These are phyloP conservation scores for Pseudocercospora eumusae DNA, from an alignment of 2,329 filamentous ascomycete species.

Conservation along the genomic window DNA sequence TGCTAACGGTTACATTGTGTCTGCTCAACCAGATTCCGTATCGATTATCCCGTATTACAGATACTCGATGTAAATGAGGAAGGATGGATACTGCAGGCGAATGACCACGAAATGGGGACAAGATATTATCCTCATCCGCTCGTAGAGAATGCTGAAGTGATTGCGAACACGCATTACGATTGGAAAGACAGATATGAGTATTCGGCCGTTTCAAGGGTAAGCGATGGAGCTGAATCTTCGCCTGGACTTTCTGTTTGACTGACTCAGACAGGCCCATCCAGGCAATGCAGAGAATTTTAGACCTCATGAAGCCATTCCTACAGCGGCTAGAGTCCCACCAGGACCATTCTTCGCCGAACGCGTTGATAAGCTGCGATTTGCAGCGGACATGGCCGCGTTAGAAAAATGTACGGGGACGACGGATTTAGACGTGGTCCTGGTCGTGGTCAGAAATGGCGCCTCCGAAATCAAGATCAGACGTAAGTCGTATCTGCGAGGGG, in stretches of 20 bases:
- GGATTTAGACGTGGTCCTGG: background rate
- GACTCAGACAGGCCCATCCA: background rate
- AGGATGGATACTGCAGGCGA: background rate
- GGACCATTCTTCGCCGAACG: background rate
- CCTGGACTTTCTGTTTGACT: no score
- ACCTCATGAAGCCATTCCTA: background rate
- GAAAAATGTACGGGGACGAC: background rate
- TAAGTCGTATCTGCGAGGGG: background rate
- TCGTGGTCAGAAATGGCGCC: background rate
- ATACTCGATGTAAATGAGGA: background rate
- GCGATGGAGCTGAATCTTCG: no score
- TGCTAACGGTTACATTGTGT: no score
- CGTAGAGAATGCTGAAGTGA: background rate
- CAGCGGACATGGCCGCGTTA: background rate
- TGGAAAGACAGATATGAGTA: background rate
- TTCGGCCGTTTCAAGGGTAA: background rate
- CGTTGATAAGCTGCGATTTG: background rate
- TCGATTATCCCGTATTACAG: background rate
- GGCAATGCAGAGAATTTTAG: background rate
- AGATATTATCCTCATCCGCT: background rate
- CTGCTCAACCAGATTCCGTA: background rate
- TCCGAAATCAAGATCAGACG: background rate
- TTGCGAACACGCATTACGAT: background rate
- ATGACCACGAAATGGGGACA: background rate
- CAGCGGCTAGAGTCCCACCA: no score